phyloP scores from a whole-genome alignment of 352 stramenopile species.

The Phytophthora cajani region DNA sequence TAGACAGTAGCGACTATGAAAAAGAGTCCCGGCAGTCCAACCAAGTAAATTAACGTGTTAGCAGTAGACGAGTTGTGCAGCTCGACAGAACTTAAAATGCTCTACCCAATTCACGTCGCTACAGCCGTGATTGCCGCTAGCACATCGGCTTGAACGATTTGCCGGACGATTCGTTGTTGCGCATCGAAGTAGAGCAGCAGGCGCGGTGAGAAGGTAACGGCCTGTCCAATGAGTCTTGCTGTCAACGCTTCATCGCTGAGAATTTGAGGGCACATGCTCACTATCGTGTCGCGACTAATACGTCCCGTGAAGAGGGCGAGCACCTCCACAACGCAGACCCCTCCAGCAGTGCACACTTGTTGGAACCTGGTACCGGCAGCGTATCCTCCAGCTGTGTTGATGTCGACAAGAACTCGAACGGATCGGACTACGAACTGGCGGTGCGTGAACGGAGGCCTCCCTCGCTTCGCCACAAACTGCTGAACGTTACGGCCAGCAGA shows the following conservation, averaged over 20 bases:
- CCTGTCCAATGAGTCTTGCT: neutral
- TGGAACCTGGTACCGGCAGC: neutral
- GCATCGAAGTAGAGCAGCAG: neutral
- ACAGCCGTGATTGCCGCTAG: neutral
- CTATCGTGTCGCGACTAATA: neutral
- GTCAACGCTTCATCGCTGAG: neutral
- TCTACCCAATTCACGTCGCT: neutral
- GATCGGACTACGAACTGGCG: neutral
- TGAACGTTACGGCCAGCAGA: neutral
- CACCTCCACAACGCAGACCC: neutral
- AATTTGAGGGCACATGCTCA: neutral
- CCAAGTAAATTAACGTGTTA: no score
- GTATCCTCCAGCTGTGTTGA: neutral
- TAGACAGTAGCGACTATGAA: conserved; percentile 1
- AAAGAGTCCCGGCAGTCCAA: no score
- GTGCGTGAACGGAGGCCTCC: neutral
- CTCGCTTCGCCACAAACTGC: neutral
- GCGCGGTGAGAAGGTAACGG: neutral
- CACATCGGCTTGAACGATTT: neutral
- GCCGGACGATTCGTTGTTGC: neutral
- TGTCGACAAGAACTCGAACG: neutral
- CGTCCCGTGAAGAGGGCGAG: neutral
- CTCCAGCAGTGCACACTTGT: neutral
- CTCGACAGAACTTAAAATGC: no score
- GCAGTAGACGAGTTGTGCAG: no score